Base-by-base conservation (phyloP, 768 basidiomycete species). In the Collybia mongolica region DNA sequence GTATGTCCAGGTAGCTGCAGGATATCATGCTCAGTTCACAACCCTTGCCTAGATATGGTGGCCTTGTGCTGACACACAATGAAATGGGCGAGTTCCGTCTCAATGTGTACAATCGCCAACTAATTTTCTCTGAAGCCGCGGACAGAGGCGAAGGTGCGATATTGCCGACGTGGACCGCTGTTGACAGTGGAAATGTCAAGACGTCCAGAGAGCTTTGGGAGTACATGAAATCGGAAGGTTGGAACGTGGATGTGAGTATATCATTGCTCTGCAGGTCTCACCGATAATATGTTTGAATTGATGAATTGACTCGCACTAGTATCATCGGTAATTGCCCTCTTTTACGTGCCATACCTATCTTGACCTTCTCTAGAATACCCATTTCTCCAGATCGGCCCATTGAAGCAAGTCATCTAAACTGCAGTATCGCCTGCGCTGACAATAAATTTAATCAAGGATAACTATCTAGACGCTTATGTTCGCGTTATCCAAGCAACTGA, bases 391-490 rank as follows among this genome's bases (percentile, higher is more conserved):
- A 95, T 63, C 85, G 88, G 5, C 90, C 90, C 0, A 93, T 98
- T 41, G 95, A 97, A 70, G 90, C 86, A 62, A 42, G 72, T 43
- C 18, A 29, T 11, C 1, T 35, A 18, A 46, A 20, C 9, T 35
- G 46, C 46, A 39, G 11, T 20, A 20, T 32, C 28, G 17, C 22
- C 35, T 36, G 20, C 0, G 32, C 6, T 43, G 9, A 47, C 37
- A 18, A 37, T 43, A 46, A 48, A 42, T 46, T 19, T n/a, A 20
- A 26, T 32, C 2, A 52, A 90, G 85, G 90, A 97, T 66, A 94
- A 95, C 61, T 98, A 99, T 66, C 82, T 99, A 15, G 97, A 98
- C 66, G 89, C 90, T 0, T 99, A 98, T 65, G 74, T 95, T 17
- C 78, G 76, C 2, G 84, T 96, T 28, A 88, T 99, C 51, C 82